Conservation (phyloP, 768 basidiomycete genomes). For the Termitomyces sp. region DNA sequence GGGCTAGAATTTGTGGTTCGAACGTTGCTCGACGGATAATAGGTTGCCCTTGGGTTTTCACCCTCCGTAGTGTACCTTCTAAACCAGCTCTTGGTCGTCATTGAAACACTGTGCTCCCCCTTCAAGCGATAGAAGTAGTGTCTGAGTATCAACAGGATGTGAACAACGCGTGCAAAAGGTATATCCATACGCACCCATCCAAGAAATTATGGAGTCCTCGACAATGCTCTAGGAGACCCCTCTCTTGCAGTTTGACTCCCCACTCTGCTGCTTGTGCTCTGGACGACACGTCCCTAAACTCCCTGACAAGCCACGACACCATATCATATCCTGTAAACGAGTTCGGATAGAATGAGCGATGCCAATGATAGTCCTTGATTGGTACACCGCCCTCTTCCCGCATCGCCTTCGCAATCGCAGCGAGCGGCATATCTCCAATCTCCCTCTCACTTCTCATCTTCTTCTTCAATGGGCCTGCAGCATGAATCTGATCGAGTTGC, state of each 20-base stretch:
- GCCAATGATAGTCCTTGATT: constrained; percentile 85
- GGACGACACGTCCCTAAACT: constrained; percentile 85
- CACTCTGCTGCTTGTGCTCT: constrained; percentile 76
- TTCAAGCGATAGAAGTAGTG: constrained; percentile 88
- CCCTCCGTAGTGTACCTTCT: constrained; percentile 41
- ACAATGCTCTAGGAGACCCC: constrained; percentile 85
- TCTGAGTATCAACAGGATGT: constrained; percentile 28
- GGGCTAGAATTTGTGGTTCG: constrained; percentile 32
- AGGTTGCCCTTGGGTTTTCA: constrained; percentile 29
- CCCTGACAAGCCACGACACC: constrained; percentile 87
- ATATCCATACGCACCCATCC: constrained; percentile 61
- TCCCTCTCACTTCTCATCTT: constrained; percentile 78
- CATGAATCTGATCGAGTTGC: constrained; percentile 78
- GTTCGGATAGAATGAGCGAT: constrained; percentile 64
- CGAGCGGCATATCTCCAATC: constrained; percentile 58
- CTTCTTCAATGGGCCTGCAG: constrained; percentile 67
- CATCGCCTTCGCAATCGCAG: constrained; percentile 77
- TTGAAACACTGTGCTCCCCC: constrained; percentile 67
- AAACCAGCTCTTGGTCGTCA: constrained; percentile 75
- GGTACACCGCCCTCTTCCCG: constrained; percentile 78
- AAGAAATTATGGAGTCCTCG: constrained; percentile 75
- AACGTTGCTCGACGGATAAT: constrained; percentile 31
- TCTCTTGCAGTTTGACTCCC: constrained; percentile 71
- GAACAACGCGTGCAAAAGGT: neutral
- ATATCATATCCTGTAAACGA: constrained; percentile 89